phyloP scores from a whole-genome alignment of 2,329 filamentous ascomycete species.

The Arthroderma sp. region DNA sequence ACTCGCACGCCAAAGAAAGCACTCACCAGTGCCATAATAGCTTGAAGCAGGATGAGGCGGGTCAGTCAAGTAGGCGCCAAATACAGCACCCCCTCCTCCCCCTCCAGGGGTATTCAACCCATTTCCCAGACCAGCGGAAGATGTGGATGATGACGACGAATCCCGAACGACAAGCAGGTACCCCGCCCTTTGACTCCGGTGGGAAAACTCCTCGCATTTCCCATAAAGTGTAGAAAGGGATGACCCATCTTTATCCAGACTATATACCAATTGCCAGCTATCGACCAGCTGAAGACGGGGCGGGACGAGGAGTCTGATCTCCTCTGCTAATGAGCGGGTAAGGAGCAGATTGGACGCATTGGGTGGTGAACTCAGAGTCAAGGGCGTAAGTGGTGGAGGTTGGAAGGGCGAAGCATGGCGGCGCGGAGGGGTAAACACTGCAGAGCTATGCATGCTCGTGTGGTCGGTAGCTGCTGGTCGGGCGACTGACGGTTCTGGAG shows the following conservation, averaged over 20 bases:
- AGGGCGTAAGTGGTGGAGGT: conserved; percentile 73
- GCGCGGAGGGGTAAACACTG: conserved; percentile 46
- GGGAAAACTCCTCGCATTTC: conserved; percentile 54
- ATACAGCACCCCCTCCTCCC: conserved; percentile 40
- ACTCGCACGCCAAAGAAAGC: conserved; percentile 75
- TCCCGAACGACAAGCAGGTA: conserved; percentile 85
- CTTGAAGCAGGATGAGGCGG: conserved; percentile 65
- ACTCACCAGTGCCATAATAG: conserved; percentile 94
- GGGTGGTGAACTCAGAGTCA: conserved; percentile 52
- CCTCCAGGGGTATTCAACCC: conserved; percentile 18
- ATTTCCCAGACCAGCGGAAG: conserved; percentile 3
- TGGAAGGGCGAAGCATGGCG: conserved; percentile 67
- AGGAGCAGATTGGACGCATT: conserved; percentile 51
- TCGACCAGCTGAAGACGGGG: conserved; percentile 77
- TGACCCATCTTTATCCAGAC: conserved; percentile 80
- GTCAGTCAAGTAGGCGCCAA: conserved; percentile 90
- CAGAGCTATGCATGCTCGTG: conserved; percentile 20
- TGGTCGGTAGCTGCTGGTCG: conserved; percentile 11
- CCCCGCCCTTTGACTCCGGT: conserved; percentile 56
- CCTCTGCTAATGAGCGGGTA: conserved; percentile 64
- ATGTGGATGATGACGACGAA: conserved; percentile 25
- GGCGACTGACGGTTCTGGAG: conserved; percentile 10
- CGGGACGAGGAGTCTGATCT: conserved; percentile 80
- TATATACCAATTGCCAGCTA: conserved; percentile 76
- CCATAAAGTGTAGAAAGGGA: conserved; percentile 78